Evolutionary conservation across 2,329 filamentous ascomycete genomes (phyloP).

Genomic region (Sporothrix brasiliensis): DNA sequence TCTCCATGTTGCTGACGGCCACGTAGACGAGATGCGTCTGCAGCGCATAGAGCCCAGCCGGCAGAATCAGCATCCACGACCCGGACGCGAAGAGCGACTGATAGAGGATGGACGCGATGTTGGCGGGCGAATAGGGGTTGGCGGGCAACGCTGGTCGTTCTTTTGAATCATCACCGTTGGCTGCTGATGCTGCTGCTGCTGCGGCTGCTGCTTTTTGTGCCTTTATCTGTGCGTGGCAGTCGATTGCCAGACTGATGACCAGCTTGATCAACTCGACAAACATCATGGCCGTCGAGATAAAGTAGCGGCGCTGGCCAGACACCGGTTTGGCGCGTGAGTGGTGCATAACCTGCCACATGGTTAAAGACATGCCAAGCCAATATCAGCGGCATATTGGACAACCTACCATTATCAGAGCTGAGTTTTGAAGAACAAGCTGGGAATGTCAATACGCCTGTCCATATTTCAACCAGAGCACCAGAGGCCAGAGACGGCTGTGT

Average conservation of each 20-base stretch:
- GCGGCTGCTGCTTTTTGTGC: not conserved
- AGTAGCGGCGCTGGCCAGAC: conserved; percentile 1
- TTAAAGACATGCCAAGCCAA: conserved; percentile 8
- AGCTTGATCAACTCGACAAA: conserved; percentile 28
- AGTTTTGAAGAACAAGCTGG: conserved; percentile 27
- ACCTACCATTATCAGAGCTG: conserved; percentile 23
- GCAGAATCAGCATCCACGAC: conserved; percentile 23
- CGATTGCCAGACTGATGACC: conserved; percentile 8
- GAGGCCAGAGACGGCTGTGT: not conserved
- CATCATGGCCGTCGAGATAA: conserved; percentile 26
- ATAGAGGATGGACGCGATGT: not conserved
- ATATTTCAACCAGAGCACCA: too few relatives aligned
- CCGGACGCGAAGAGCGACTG: conserved; percentile 7
- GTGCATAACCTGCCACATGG: conserved; percentile 24
- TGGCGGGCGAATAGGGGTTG: not conserved
- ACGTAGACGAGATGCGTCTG: conserved; percentile 25
- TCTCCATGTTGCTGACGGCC: conserved; percentile 28
- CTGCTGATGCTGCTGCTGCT: not conserved
- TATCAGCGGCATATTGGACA: not conserved
- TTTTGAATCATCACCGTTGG: not conserved
- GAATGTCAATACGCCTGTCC: not conserved
- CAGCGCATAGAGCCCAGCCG: conserved; percentile 23
- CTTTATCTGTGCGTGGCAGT: not conserved
- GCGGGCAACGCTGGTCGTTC: not conserved
- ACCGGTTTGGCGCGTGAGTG: conserved; percentile 2